Percentiles rank a stretch among this genome's conserved stretches.
These are phyloP conservation scores for Penicillium vulpinum DNA, from an alignment of 2,329 filamentous ascomycete genomes.

Conservation along the genomic window DNA sequence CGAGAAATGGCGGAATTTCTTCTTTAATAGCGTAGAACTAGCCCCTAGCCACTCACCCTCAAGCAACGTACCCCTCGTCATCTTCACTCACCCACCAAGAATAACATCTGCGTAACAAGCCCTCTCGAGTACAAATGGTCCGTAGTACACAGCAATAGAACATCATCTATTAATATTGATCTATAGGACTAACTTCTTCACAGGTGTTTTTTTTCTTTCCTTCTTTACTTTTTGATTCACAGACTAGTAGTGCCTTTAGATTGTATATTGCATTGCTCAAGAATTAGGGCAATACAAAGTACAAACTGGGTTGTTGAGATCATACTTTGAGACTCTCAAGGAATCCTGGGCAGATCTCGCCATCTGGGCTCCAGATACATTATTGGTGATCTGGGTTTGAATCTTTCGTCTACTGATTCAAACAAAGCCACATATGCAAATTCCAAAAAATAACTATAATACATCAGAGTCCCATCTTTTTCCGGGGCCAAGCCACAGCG, in stretches of 20 bases:
- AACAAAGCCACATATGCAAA: too few relatives aligned
- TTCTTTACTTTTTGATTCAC: not conserved
- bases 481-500: conserved; percentile 33
- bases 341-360: not conserved
- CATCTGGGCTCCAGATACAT: not conserved
- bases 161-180: not conserved
- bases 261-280: not conserved
- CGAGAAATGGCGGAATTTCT: too few relatives aligned
- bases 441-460: too few relatives aligned
- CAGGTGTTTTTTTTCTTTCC: not conserved
- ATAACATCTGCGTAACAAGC: too few relatives aligned
- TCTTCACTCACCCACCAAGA: too few relatives aligned
- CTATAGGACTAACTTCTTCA: not conserved
- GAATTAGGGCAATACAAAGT: not conserved
- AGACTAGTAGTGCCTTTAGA: not conserved
- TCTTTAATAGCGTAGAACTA: too few relatives aligned
- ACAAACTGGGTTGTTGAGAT: not conserved
- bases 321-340: not conserved
- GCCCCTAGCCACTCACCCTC: too few relatives aligned
- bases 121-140: too few relatives aligned
- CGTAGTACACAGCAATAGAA: not conserved
- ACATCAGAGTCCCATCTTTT: conserved; percentile 31
- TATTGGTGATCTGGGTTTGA: not conserved
- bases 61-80: too few relatives aligned
- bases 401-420: too few relatives aligned